Evolutionary conservation across 768 basidiomycete species (phyloP), one percentile per base, ranked within the genome.

Genomic region (Termitomyces sp.): DNA sequence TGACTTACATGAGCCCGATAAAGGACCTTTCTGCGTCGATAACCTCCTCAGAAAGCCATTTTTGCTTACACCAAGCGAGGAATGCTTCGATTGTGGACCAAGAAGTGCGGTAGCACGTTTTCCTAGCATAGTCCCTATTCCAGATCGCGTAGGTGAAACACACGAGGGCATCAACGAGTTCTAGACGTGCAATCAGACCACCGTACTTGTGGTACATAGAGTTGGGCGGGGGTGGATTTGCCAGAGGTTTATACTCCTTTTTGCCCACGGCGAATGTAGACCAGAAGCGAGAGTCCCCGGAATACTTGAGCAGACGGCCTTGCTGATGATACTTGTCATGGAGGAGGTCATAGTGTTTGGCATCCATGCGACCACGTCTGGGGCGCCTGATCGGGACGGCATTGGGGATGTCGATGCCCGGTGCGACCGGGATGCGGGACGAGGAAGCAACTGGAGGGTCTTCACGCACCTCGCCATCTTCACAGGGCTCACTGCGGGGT

Each of bases 61-160:
- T 87, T 63, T 74, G 73, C 69, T 84, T 88, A 62, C 85, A 88
- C 82, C 85, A 87, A 21, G 70, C 70, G n/a, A 90, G 72, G 60
- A 87, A 89, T 2, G 79, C 82, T 58, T 82, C 78, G 61, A 86
- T 84, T 11, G 85, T 88, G 12, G 71, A 65, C 88, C 88, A 90
- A 17, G 82, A 83, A 49, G 80, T 78, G 42, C 72, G 74, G 63
- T 75, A 76, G 67, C 87, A 89, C 7, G 69, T 62, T 55, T 77
- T 76, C 55, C 76, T 74, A 60, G 73, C 68, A 63, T 83, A 82
- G 58, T 90, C 89, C 63, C 79, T 84, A 68, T 81, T 83, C 91
- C 90, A 94, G 60, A 90, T 77, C 5, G 88, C 80, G 65, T 90
- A 94, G 4, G 87, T 82, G 71, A 93, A 93, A 70, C 87, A 88